Conservation (phyloP, 768 basidiomycete species). For the Suillus subalutaceus region DNA sequence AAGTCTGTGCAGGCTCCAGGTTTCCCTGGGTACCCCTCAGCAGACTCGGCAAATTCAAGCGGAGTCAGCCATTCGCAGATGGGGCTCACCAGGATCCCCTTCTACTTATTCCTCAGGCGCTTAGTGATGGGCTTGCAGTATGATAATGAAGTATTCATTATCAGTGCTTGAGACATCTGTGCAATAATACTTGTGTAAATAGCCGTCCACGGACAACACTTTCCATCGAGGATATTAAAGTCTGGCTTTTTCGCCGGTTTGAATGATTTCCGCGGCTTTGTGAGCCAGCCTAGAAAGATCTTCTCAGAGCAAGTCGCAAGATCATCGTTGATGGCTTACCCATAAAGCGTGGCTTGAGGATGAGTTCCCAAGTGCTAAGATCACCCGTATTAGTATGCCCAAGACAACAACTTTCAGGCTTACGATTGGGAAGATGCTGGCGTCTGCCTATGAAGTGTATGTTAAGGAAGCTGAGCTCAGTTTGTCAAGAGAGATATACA, state of each 20-base stretch:
- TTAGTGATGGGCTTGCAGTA: no score
- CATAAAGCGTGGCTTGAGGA: slow-evolving; percentile 25
- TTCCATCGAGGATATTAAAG: background rate
- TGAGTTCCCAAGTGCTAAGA: slow-evolving; percentile 20
- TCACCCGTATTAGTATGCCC: background rate
- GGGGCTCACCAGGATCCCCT: no score
- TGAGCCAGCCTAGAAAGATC: slow-evolving; percentile 13
- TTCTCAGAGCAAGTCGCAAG: background rate
- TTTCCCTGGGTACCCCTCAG: no score
- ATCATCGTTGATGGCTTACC: slow-evolving; percentile 1
- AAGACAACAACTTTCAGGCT: background rate
- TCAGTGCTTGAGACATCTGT: slow-evolving; percentile 31
- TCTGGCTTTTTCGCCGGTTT: background rate
- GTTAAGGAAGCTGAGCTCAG: slow-evolving; percentile 1
- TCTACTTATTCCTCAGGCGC: no score
- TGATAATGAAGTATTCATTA: slow-evolving; percentile 4
- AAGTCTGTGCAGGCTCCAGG: no score
- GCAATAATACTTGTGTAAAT: background rate
- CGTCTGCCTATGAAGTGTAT: slow-evolving; percentile 18
- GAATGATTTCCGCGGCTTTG: slow-evolving; percentile 15
- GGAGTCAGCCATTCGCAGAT: no score
- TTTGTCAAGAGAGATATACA: background rate
- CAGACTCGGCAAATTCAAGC: no score
- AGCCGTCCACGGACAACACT: background rate
- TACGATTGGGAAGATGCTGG: slow-evolving; percentile 21